These are phyloP conservation scores for Xylaria sp. DNA, from an alignment of 2,329 filamentous ascomycete species.

Conservation along the genomic window DNA sequence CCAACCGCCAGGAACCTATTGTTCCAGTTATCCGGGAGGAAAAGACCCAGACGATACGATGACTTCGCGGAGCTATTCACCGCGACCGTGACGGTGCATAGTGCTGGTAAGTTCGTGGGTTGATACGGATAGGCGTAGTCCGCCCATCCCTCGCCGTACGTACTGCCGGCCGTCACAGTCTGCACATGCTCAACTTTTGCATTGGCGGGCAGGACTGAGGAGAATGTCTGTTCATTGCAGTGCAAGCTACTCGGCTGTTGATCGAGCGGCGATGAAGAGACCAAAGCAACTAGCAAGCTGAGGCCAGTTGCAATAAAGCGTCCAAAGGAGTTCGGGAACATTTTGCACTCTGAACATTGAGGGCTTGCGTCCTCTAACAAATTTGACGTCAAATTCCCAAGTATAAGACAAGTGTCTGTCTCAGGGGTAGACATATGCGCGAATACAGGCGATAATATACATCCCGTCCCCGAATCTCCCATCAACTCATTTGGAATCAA, in stretches of 20 bases:
- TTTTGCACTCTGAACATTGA: not conserved
- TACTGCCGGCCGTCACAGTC: slow-evolving; percentile 29
- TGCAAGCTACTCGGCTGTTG: slow-evolving; percentile 11
- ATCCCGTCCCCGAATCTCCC: too few relatives aligned
- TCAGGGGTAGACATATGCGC: too few relatives aligned
- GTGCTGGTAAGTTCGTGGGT: slow-evolving; percentile 35
- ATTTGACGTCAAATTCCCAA: not conserved
- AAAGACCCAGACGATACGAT: slow-evolving; percentile 36
- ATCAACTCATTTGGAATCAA: too few relatives aligned
- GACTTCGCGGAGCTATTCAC: slow-evolving; percentile 32
- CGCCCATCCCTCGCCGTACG: slow-evolving; percentile 34
- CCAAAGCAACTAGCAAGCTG: slow-evolving; percentile 6
- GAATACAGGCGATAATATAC: too few relatives aligned
- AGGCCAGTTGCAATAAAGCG: slow-evolving; percentile 8
- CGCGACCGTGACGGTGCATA: slow-evolving; percentile 36
- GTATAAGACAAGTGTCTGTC: too few relatives aligned
- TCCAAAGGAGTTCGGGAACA: slow-evolving; percentile 11
- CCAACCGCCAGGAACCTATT: slow-evolving; percentile 34
- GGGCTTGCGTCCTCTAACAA: not conserved
- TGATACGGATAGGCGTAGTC: slow-evolving; percentile 34
- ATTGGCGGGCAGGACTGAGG: slow-evolving; percentile 23
- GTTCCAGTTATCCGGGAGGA: slow-evolving; percentile 37
- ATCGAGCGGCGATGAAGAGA: slow-evolving; percentile 5
- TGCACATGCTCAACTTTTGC: slow-evolving; percentile 29
- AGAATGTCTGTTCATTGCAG: slow-evolving; percentile 22